Base-by-base conservation (phyloP, 345 rosid genomes). In the Nasturtium officinale region DNA sequence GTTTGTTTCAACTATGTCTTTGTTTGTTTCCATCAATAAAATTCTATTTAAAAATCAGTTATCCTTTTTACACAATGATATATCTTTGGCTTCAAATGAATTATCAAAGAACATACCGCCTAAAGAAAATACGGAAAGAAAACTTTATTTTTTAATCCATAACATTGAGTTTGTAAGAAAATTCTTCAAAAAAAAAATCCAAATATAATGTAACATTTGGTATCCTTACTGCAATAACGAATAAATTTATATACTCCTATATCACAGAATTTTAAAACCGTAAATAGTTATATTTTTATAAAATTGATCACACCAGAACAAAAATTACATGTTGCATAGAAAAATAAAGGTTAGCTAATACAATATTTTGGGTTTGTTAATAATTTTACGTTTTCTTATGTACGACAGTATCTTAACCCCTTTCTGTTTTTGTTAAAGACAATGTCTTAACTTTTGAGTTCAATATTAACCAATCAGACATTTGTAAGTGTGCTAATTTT, bases 1-100 rank as follows among this genome's bases (percentile, higher is more conserved):
- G n/a, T 25, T 65, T 74, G 60, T 71, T 51, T 38, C 21, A 61
- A 51, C 61, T 25, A 71, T 57, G 47, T 58, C 12, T 26, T 51
- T 12, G 33, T 40, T 51, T 29, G 25, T 23, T 23, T 52, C 61
- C 46, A 28, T 53, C 54, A 54, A 54, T 38, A 16, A 42, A 62
- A 9, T 53, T 72, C 18, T 53, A 12, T 58, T 70, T 48, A 3
- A 69, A 47, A 47, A 32, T 46, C 18, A 20, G 0, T 58, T 46
- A 18, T 68, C 63, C 40, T 2, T 9, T 29, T 42, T 13, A 5
- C 13, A n/a, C 30, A 12, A 17, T 54, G n/a, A 12, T 54, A 67
- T 67, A 40, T 23, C 3, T 67, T 25, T 33, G 50, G 50, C 1
- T 25, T 23, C 11, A 52, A 51, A 52, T 18, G 13, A 54, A 26